Conservation (phyloP, 345 rosid species). For the Xanthoceras sorbifolium region DNA sequence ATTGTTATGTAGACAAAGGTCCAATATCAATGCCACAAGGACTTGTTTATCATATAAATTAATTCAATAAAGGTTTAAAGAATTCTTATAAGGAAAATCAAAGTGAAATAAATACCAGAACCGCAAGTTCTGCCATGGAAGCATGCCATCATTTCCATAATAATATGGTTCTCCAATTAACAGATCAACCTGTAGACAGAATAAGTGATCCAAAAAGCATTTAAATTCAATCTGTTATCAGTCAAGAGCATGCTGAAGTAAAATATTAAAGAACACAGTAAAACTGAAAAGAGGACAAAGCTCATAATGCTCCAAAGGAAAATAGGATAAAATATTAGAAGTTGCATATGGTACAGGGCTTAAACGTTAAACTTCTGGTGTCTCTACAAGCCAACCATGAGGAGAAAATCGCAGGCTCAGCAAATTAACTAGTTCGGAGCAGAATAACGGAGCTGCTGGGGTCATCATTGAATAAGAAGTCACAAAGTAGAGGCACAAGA, state of each 20-base stretch:
- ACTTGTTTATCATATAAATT: background rate
- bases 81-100: background rate
- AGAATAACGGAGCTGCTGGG: background rate
- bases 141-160: constrained; percentile 69
- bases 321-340: background rate
- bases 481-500: background rate
- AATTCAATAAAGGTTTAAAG: background rate
- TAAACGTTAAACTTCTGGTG: background rate
- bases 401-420: background rate
- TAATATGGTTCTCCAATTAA: constrained; percentile 88
- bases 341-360: background rate
- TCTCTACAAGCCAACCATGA: background rate
- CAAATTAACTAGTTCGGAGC: background rate
- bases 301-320: background rate
- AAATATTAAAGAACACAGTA: background rate
- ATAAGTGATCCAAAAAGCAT: background rate
- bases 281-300: background rate
- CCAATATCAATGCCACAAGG: background rate
- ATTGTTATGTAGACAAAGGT: background rate
- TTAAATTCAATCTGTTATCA: background rate
- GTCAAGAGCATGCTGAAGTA: constrained; percentile 4
- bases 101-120: constrained; percentile 65
- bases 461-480: background rate
- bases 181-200: constrained; percentile 64
- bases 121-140: constrained; percentile 93